A percentile compares a stretch with the other conserved stretches of the same genome.
Evolutionary conservation across 345 rosid genomes (phyloP).

Genomic region (Hypericum perforatum): DNA sequence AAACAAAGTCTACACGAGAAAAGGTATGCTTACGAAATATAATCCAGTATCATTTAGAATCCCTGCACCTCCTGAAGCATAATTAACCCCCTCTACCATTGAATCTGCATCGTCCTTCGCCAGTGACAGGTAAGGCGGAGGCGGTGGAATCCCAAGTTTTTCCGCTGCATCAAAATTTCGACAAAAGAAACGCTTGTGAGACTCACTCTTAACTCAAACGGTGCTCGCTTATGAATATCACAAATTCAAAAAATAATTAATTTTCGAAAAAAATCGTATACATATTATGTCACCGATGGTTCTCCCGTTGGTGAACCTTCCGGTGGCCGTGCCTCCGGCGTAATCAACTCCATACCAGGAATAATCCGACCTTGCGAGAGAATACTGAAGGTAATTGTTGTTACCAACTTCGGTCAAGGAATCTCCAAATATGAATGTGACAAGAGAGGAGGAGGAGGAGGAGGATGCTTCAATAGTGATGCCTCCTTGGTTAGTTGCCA

Average conservation of each 20-base stretch:
- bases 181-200: neutral
- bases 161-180: conserved; percentile 43
- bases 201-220: neutral
- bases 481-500: conserved; percentile 8
- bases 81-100: too few relatives aligned
- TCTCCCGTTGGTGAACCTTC: conserved; percentile 89
- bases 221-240: too few relatives aligned
- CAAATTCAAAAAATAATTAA: too few relatives aligned
- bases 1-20: conserved; percentile 94
- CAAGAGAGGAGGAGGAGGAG: conserved; percentile 6
- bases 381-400: conserved; percentile 64
- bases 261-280: too few relatives aligned
- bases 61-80: too few relatives aligned
- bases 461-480: conserved; percentile 22
- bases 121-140: conserved; percentile 78
- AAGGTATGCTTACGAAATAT: conserved; percentile 54
- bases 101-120: conserved; percentile 26
- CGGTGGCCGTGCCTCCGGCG: conserved; percentile 60
- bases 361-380: conserved; percentile 75
- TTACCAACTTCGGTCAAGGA: conserved; percentile 88
- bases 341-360: conserved; percentile 82
- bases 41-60: too few relatives aligned
- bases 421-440: conserved; percentile 80
- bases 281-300: conserved; percentile 82
- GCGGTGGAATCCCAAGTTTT: conserved; percentile 68